These are phyloP conservation scores for Torrubiella hemipterigena DNA, from an alignment of 2,329 filamentous ascomycete genomes.

Conservation along the genomic window DNA sequence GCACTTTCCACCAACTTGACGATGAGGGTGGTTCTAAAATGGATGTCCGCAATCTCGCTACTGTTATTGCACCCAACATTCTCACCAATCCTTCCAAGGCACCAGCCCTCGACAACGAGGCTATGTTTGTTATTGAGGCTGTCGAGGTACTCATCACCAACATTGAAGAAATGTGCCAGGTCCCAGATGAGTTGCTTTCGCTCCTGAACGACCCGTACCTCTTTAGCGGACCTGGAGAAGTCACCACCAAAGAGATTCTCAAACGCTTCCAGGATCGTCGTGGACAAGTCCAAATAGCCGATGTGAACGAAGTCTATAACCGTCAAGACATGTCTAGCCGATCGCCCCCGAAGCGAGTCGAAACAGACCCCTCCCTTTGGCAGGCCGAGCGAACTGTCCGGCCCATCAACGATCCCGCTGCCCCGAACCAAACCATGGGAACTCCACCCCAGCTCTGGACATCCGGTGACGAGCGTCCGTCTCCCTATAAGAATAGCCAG, in stretches of 20 bases:
- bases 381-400: constrained; percentile 76
- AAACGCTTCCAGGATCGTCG: constrained; percentile 79
- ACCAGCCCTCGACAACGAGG: constrained; percentile 66
- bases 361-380: constrained; percentile 78
- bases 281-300: constrained; percentile 45
- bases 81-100: constrained; percentile 60
- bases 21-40: constrained; percentile 97
- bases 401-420: constrained; percentile 53
- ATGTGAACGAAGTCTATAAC: constrained; percentile 44
- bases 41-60: constrained; percentile 95
- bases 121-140: constrained; percentile 86
- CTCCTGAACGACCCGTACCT: constrained; percentile 74
- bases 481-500: constrained; percentile 28
- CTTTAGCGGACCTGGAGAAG: constrained; percentile 71
- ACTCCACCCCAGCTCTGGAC: constrained; percentile 39
- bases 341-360: constrained; percentile 52
- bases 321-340: constrained; percentile 45
- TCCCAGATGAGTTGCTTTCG: constrained; percentile 81
- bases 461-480: constrained; percentile 32
- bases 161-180: constrained; percentile 95
- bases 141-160: constrained; percentile 83
- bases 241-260: constrained; percentile 94
- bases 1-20: constrained; percentile 93
- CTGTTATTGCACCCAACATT: constrained; percentile 94
- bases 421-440: constrained; percentile 24